Base-by-base conservation (phyloP, 2,329 filamentous ascomycete genomes). In the Exophiala spinifera region DNA sequence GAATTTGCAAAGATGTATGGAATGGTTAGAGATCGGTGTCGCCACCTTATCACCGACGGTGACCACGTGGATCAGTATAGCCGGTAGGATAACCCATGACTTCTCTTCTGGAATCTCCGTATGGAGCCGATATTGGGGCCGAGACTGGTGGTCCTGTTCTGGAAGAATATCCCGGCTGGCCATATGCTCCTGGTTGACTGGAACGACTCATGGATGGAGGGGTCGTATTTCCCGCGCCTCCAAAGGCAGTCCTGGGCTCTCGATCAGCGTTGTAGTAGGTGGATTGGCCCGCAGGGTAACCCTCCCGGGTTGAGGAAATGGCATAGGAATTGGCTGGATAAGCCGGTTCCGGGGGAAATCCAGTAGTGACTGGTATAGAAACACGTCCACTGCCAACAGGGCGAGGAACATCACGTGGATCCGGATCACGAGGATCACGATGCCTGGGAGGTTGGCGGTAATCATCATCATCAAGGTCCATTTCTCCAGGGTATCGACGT, bases 381-480 rank as follows among this genome's bases (percentile, higher is more conserved):
- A 40, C 49, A 46, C 57, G 59, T 23, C 40, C 45, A 52, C 17
- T 37, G 8, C 51, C 47, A 43, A 61, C 46, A 17, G 55, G 37
- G 34, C 55, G 55, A 34, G 51, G 47, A 53, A 44, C 53, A 49
- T 49, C 53, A 45, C 53, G 53, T 45, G 49, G 49, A 19, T 39
- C 36, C 36, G 36, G 36, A 46, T 53, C 53, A 43, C 49, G 53
- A n/a, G 40, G 31, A 36, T 61, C 56, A 48, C 59, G 56, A 51
- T 54, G 51, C 56, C 59, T 49, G 21, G 47, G 56, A 8, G 50
- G 51, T 7, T 43, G 55, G 10, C 37, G 44, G 46, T 57, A 58
- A 36, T 61, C 57, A 47, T 61, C 59, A 23, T 59, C 54, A 44
- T 61, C 59, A 46, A 62, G 46, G 46, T 62, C 60, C 60, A 59